Evolutionary conservation across 306 rosid species (phyloP).

Genomic region (Canavalia ensiformis): DNA sequence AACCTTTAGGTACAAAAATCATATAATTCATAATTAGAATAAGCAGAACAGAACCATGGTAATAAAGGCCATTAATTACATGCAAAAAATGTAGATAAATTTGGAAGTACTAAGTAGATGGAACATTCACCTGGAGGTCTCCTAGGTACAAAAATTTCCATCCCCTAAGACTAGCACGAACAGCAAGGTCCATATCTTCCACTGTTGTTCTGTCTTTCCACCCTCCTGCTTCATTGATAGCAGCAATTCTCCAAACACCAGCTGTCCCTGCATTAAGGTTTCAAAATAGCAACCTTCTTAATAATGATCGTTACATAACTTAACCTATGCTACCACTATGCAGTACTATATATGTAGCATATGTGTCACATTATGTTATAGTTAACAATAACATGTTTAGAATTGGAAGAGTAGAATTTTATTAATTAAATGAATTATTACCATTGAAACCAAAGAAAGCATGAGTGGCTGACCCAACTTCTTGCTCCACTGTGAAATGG

Average conservation of each 20-base stretch:
- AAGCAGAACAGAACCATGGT: too few species aligned
- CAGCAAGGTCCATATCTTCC: conserved; percentile 99
- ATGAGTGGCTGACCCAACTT: conserved; percentile 98
- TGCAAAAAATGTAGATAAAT: background rate
- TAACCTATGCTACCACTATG: conserved; percentile 16
- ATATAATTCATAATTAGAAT: too few species aligned
- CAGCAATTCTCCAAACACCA: conserved; percentile 98
- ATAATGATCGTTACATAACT: background rate
- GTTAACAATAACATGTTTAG: background rate
- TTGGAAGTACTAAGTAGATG: background rate
- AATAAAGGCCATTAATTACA: background rate
- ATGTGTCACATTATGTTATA: background rate
- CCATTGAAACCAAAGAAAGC: conserved; percentile 99
- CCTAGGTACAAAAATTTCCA: conserved; percentile 98
- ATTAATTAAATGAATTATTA: conserved; percentile 10
- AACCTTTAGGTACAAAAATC: too few species aligned
- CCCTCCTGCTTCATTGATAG: conserved; percentile 98
- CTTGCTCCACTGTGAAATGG: conserved; percentile 99
- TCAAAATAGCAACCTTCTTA: background rate
- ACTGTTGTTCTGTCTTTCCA: conserved; percentile 99
- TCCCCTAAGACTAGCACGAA: conserved; percentile 96
- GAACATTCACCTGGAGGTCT: conserved; percentile 80
- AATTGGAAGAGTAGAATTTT: background rate
- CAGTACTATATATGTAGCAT: background rate
- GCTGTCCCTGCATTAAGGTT: conserved; percentile 78